Percentiles rank a stretch among this genome's conserved stretches.
Conservation (phyloP, 805 yeast genomes). For the Barnettozyma sp. region DNA sequence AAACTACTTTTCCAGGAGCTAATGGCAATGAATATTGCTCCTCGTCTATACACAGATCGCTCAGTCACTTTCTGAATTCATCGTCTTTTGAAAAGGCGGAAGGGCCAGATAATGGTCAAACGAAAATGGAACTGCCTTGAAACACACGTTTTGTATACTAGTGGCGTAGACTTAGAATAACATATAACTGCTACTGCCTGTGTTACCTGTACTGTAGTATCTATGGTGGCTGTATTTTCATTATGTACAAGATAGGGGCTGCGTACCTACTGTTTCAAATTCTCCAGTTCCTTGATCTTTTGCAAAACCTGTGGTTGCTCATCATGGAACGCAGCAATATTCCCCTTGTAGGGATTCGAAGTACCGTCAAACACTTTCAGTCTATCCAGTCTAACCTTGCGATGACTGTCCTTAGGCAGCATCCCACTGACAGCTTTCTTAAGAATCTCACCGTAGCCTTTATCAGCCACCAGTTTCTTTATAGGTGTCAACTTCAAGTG, state of each 20-base stretch:
- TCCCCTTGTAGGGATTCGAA: conserved; percentile 78
- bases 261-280: conserved; percentile 1
- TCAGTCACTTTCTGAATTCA: conserved; percentile 45
- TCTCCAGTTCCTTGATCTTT: conserved; percentile 28
- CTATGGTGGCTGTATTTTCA: neutral
- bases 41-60: conserved; percentile 92
- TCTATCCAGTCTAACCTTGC: conserved; percentile 74
- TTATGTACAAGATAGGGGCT: too few species aligned
- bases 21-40: conserved; percentile 99
- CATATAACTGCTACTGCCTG: neutral
- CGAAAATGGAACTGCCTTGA: neutral
- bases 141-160: conserved; percentile 6
- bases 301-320: conserved; percentile 49
- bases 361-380: conserved; percentile 84
- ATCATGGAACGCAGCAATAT: conserved; percentile 80
- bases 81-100: too few species aligned
- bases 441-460: conserved; percentile 84
- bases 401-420: conserved; percentile 87
- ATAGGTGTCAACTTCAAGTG: conserved; percentile 76
- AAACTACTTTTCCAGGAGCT: conserved; percentile 96
- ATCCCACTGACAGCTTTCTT: conserved; percentile 88
- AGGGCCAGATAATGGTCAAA: neutral
- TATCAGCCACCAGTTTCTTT: conserved; percentile 65
- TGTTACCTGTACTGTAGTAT: neutral
- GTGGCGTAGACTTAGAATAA: conserved; percentile 2